Conservation (phyloP, 805 yeast genomes). For the Ogataea sp. region DNA sequence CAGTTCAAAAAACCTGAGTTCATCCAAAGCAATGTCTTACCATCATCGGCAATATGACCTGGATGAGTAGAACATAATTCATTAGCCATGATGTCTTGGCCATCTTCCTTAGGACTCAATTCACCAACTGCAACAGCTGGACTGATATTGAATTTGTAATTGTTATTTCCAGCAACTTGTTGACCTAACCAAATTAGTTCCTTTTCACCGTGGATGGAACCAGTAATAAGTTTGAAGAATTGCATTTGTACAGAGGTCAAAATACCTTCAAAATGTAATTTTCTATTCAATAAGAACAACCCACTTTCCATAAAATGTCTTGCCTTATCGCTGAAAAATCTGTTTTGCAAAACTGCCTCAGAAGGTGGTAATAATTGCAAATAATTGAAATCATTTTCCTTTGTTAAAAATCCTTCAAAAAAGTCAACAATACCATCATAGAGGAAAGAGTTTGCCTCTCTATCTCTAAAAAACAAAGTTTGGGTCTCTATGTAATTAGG, state of each 20-base stretch:
- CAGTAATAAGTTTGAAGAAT: conserved; percentile 32
- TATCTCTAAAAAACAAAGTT: conserved; percentile 43
- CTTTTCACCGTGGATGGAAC: conserved; percentile 70
- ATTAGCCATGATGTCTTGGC: conserved; percentile 18
- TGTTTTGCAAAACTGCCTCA: conserved; percentile 25
- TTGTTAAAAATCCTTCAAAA: conserved; percentile 40
- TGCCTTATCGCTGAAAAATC: conserved; percentile 33
- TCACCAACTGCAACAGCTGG: conserved; percentile 54
- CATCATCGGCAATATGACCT: conserved; percentile 48
- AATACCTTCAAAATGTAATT: conserved; percentile 40
- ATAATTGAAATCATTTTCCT: conserved; percentile 30
- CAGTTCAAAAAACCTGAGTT: conserved; percentile 65
- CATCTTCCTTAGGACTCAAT: conserved; percentile 18
- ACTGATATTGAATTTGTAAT: conserved; percentile 39
- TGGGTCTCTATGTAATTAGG: conserved; percentile 27
- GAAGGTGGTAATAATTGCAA: conserved; percentile 29
- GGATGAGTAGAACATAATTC: conserved; percentile 60
- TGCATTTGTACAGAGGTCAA: conserved; percentile 35
- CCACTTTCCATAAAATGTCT: conserved; percentile 44
- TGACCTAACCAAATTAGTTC: conserved; percentile 73
- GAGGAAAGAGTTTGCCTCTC: conserved; percentile 29
- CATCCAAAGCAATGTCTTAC: conserved; percentile 49
- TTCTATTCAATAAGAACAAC: conserved; percentile 36
- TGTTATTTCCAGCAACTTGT: conserved; percentile 45
- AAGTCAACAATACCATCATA: conserved; percentile 34